Base-by-base conservation (phyloP, 768 basidiomycete genomes). In the Austroboletus eburneus region DNA sequence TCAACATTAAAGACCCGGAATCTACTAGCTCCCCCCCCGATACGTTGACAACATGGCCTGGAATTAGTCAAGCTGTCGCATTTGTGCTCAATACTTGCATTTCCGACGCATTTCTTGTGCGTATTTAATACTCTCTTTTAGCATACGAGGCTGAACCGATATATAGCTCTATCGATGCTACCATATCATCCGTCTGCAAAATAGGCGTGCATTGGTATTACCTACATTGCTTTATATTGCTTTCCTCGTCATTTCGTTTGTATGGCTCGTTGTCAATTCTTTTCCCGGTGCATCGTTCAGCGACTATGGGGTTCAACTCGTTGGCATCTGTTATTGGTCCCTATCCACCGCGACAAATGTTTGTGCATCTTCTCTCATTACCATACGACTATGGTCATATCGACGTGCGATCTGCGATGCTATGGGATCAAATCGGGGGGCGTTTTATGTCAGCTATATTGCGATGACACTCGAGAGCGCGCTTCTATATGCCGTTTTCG, bases 391-490 rank as follows among this genome's bases (percentile, higher is more conserved):
- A 8, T 56, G 37, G 53, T 43, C 59, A 29, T 49, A 62, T 18
- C 42, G 57, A 6, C 57, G 33, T 1, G 39, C 57, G 0, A 35
- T 56, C 41, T 29, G 45, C 2, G 22, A 16, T 1, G 49, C 54
- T 0, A 8, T 56, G 35, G 57, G 57, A 2, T 29, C 41, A 0
- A 42, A 34, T 1, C 57, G 53, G 9, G 60, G 51, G 3, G n/a
- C 41, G n/a, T 59, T 60, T 20, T 59, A 62, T 24, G 36, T 60
- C 29, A 24, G 45, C 2, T 60, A 56, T n/a, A 56, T 62, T 51
- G 47, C 57, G 1, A 59, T 60, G 60, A 56, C 57, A n/a, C 54
- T 60, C 36, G 59, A 60, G 45, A 59, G 59, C 45, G 60, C 59
- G 0, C 0, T 45, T 38, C 23, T 60, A 24, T 60, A 60, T 18